Base-by-base conservation (phyloP, 768 basidiomycete genomes). In the Tephrocybe sp. region DNA sequence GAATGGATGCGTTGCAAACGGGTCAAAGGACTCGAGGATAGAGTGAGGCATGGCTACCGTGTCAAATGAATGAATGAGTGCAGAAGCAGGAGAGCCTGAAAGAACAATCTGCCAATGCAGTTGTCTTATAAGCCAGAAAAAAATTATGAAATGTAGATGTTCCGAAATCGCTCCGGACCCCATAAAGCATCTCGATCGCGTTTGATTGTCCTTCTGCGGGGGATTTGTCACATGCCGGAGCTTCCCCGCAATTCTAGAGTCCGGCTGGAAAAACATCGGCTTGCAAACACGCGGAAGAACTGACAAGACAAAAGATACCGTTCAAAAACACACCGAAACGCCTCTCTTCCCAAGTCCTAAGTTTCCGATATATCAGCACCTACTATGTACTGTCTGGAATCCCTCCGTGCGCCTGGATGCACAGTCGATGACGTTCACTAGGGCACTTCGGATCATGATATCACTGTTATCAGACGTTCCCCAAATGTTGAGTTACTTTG, bases 1-100 rank as follows among this genome's bases (percentile, higher is more conserved):
- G 71, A 84, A 85, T 9, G 81, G 79, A 61, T 84, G 80, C 16
- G 71, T 73, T 18, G 76, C 78, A 59, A 78, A 77, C 32, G 82
- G 82, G 68, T 84, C 70, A 58, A 84, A 84, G 19, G 78, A 76
- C 18, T 69, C 65, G 57, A 72, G 69, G 9, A 69, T 51, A 41
- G 69, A 68, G 30, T 60, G 65, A 1, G 67, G 30, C 71, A 71
- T 74, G 43, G 38, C 42, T 42, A 24, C n/a, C 21, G 36, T 30
- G 26, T 25, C 9, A 15, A 24, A 2, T 3, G 13, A 21, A n/a
- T 21, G n/a, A n/a, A n/a, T n/a, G n/a, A n/a, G n/a, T n/a, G n/a
- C n/a, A n/a, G n/a, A n/a, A n/a, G n/a, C n/a, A n/a, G 21, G 38
- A 47, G 41, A 30, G 39, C 37, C 19, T 32, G 52, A 48, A n/a